These are phyloP conservation scores for Gloeostereum incarnatum DNA, from an alignment of 768 basidiomycete genomes.

Conservation along the genomic window DNA sequence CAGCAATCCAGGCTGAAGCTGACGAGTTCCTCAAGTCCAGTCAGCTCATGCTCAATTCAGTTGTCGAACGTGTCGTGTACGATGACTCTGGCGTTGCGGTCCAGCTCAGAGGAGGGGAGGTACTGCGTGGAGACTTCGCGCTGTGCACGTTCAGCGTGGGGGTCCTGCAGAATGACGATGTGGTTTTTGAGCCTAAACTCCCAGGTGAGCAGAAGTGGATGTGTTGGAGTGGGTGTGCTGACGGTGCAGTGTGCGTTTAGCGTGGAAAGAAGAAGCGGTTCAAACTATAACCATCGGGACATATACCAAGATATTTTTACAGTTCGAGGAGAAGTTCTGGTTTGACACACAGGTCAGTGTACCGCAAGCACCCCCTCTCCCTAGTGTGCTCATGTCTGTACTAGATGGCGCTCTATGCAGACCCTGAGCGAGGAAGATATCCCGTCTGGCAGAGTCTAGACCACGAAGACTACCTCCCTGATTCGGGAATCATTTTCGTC, in stretches of 20 bases:
- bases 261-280: constrained; percentile 57
- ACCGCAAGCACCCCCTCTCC: background rate
- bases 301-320: constrained; percentile 62
- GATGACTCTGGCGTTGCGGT: constrained; percentile 36
- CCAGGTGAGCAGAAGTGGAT: too few species aligned
- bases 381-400: too few species aligned
- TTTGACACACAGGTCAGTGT: constrained; percentile 30
- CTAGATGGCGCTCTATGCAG: constrained; percentile 32
- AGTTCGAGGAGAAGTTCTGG: constrained; percentile 57
- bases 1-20: constrained; percentile 49
- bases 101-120: constrained; percentile 30
- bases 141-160: constrained; percentile 64
- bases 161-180: constrained; percentile 57
- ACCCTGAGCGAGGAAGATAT: constrained; percentile 31
- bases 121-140: constrained; percentile 44
- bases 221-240: too few species aligned
- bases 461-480: constrained; percentile 45
- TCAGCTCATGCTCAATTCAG: constrained; percentile 41
- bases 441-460: constrained; percentile 13
- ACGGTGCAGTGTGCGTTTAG: too few species aligned
- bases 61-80: constrained; percentile 38
- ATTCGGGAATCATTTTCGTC: constrained; percentile 46
- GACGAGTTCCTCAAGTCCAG: constrained; percentile 35
- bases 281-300: constrained; percentile 55
- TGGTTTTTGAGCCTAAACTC: constrained; percentile 42